Percentiles rank a stretch among this genome's conserved stretches.
These are phyloP conservation scores for Jatropha multifida DNA, from an alignment of 441 rosid genomes.

Conservation along the genomic window DNA sequence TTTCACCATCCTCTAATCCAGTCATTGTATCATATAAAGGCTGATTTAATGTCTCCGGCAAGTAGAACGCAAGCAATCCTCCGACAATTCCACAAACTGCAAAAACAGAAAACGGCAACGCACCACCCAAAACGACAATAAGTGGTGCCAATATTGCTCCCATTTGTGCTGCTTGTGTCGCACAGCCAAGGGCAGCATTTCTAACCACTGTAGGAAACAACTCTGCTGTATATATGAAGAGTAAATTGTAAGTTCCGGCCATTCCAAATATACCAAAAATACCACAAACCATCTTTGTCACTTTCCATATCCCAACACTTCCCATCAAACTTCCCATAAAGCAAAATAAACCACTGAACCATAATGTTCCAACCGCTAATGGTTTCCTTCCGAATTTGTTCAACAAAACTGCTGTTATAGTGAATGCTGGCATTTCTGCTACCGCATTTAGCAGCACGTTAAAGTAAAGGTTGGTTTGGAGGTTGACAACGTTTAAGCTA, in stretches of 20 bases:
- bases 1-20: constrained; percentile 70
- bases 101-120: constrained; percentile 65
- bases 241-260: constrained; percentile 85
- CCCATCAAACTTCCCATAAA: constrained; percentile 46
- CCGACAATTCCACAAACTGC: constrained; percentile 64
- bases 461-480: constrained; percentile 74
- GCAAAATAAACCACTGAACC: constrained; percentile 83
- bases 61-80: constrained; percentile 65
- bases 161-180: constrained; percentile 78
- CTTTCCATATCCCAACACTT: constrained; percentile 52
- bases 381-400: constrained; percentile 81
- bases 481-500: constrained; percentile 87
- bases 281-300: constrained; percentile 65
- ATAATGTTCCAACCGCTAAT: constrained; percentile 64
- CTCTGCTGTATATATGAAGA: constrained; percentile 81
- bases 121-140: constrained; percentile 77
- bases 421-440: constrained; percentile 83
- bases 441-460: constrained; percentile 72
- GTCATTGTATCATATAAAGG: constrained; percentile 83
- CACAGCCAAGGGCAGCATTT: constrained; percentile 81
- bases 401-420: constrained; percentile 67
- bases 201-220: constrained; percentile 90
- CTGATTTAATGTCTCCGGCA: constrained; percentile 82
- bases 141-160: constrained; percentile 89
- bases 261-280: constrained; percentile 77